phyloP scores from a whole-genome alignment of 331 rosid species.

The Quercus lobata region DNA sequence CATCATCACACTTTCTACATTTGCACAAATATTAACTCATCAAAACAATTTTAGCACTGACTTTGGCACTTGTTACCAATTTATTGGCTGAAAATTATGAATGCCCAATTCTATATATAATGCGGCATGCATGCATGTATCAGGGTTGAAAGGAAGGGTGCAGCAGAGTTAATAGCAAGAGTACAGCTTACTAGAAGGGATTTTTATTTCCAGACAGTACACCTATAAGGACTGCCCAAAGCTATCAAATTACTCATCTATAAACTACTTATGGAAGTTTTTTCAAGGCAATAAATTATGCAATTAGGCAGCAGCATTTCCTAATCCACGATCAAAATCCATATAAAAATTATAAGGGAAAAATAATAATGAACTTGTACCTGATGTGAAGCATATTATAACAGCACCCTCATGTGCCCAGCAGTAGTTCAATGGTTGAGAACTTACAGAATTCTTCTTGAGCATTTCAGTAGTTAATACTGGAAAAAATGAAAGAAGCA shows the following conservation, averaged over 20 bases:
- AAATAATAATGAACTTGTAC: slow-evolving; percentile 25
- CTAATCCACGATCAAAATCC: not conserved
- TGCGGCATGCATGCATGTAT: not conserved
- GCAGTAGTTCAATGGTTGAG: slow-evolving; percentile 34
- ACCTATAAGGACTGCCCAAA: not conserved
- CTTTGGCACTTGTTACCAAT: not conserved
- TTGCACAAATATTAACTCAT: not conserved
- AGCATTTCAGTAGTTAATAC: slow-evolving; percentile 49
- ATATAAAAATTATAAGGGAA: not conserved
- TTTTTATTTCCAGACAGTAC: not conserved
- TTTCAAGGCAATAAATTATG: not conserved
- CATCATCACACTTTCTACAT: not conserved
- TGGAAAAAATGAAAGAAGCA: slow-evolving; percentile 18
- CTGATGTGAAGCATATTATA: slow-evolving; percentile 89
- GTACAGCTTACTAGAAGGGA: not conserved
- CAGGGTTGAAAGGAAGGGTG: not conserved
- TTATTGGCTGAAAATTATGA: not conserved
- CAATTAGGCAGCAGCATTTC: not conserved
- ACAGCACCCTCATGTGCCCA: slow-evolving; percentile 69
- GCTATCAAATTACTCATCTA: not conserved
- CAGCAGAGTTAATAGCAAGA: not conserved
- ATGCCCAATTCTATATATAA: not conserved
- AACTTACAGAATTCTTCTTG: slow-evolving; percentile 32
- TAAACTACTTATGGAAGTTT: not conserved
- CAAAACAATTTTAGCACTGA: not conserved